These are phyloP conservation scores for Salix brachista DNA, from an alignment of 345 rosid genomes.

Conservation along the genomic window DNA sequence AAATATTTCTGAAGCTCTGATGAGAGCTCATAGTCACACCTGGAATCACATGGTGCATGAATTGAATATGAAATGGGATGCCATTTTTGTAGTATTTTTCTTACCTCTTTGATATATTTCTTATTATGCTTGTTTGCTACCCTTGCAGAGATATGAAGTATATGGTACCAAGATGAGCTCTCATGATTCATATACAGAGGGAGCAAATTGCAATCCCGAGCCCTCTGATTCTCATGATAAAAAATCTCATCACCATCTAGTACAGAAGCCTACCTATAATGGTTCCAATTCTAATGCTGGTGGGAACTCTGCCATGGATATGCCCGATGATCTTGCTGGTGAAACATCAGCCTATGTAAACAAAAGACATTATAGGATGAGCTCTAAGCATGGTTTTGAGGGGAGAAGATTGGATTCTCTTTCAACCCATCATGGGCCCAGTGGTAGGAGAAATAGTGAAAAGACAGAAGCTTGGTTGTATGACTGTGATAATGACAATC, in stretches of 20 bases:
- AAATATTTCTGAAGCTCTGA: background rate
- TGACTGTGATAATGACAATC: conserved; percentile 24
- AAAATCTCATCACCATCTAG: conserved; percentile 37
- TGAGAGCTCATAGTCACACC: background rate
- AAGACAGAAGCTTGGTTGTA: conserved; percentile 28
- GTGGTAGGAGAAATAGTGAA: conserved; percentile 32
- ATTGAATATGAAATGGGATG: background rate
- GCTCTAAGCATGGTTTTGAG: conserved; percentile 44
- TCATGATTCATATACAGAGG: conserved; percentile 42
- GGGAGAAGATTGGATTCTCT: conserved; percentile 38
- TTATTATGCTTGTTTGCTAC: conserved; percentile 4
- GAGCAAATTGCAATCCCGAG: conserved; percentile 24
- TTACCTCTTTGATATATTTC: background rate
- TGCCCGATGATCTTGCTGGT: conserved; percentile 38
- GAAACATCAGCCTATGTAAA: conserved; percentile 34
- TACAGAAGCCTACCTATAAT: conserved; percentile 37
- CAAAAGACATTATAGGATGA: conserved; percentile 33
- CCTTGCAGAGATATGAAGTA: conserved; percentile 46
- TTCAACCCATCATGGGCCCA: conserved; percentile 28
- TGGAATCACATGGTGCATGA: background rate
- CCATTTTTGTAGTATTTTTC: background rate
- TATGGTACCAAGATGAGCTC: conserved; percentile 37
- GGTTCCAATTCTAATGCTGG: conserved; percentile 35
- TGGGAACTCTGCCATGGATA: conserved; percentile 34
- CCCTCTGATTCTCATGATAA: conserved; percentile 40